A percentile compares a stretch with the other conserved stretches of the same genome.
Conservation (phyloP, 1,284 basidiomycete genomes). For the Cutaneotrichosporon mucoides region DNA sequence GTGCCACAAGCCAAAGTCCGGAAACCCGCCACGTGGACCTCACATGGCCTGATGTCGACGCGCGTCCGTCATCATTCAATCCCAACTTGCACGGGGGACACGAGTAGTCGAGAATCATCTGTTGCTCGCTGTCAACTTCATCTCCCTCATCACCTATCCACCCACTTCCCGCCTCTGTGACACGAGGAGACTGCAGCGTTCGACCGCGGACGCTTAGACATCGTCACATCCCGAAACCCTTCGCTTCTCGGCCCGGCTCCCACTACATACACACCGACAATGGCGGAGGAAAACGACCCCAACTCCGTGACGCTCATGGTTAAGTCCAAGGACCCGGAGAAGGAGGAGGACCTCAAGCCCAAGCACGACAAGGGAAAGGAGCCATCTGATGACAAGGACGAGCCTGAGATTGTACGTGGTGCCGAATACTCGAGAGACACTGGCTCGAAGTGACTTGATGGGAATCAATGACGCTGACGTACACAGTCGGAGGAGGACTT, state of each 20-base stretch:
- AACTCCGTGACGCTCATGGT: slow-evolving; percentile 46
- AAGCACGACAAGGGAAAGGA: slow-evolving; percentile 49
- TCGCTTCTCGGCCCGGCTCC: neutral
- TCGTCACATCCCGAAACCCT: neutral
- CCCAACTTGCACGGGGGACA: too few relatives aligned
- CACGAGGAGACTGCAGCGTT: neutral
- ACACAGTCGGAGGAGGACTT: slow-evolving; percentile 87
- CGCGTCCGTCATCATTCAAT: neutral
- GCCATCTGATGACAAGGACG: slow-evolving; percentile 53
- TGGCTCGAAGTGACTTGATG: neutral
- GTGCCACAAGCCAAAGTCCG: neutral
- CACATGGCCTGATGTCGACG: neutral
- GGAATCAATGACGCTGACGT: slow-evolving; percentile 10
- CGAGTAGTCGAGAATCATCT: neutral
- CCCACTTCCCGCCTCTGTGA: neutral
- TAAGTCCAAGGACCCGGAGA: slow-evolving; percentile 50
- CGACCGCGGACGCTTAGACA: too few relatives aligned
- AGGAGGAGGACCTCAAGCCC: slow-evolving; percentile 50
- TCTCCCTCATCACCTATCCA: too few relatives aligned
- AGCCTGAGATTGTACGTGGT: slow-evolving; percentile 72
- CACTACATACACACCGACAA: slow-evolving; percentile 7
- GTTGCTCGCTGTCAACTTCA: too few relatives aligned
- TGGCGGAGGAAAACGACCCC: slow-evolving; percentile 28
- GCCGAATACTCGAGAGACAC: neutral
- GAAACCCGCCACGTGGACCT: neutral